Conservation (phyloP, 2,329 filamentous ascomycete species). For the Onygenales sp. region DNA sequence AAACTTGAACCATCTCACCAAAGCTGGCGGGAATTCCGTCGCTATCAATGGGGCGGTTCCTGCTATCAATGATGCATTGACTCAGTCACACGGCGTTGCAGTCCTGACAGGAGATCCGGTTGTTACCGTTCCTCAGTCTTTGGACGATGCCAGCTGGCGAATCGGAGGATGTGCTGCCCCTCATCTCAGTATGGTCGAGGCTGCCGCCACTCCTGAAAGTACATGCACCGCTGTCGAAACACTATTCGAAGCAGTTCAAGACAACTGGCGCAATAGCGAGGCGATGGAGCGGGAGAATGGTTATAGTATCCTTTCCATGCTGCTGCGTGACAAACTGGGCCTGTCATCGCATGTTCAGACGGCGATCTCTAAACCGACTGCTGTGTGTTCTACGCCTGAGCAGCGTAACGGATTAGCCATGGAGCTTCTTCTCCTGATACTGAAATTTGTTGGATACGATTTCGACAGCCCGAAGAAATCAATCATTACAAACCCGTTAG, state of each 20-base stretch:
- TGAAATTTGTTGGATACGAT: slow-evolving; percentile 84
- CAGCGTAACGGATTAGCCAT: slow-evolving; percentile 45
- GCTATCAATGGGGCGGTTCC: slow-evolving; percentile 84
- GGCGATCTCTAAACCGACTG: slow-evolving; percentile 35
- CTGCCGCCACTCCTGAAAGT: slow-evolving; percentile 59
- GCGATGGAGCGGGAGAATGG: slow-evolving; percentile 95
- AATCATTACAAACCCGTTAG: slow-evolving; percentile 90
- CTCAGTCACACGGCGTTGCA: slow-evolving; percentile 68
- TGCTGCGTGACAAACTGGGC: slow-evolving; percentile 70
- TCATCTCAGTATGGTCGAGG: slow-evolving; percentile 73
- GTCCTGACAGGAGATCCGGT: slow-evolving; percentile 76
- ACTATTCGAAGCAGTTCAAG: slow-evolving; percentile 73
- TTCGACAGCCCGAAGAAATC: slow-evolving; percentile 71
- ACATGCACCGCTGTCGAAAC: slow-evolving; percentile 72
- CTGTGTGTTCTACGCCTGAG: slow-evolving; percentile 26
- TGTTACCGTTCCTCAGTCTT: slow-evolving; percentile 66
- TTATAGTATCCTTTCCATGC: slow-evolving; percentile 75
- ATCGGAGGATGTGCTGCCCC: slow-evolving; percentile 84
- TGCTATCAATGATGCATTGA: slow-evolving; percentile 79
- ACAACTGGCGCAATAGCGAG: slow-evolving; percentile 95
- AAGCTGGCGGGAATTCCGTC: slow-evolving; percentile 65
- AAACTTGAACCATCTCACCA: slow-evolving; percentile 59
- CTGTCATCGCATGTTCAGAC: slow-evolving; percentile 18
- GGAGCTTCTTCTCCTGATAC: slow-evolving; percentile 63
- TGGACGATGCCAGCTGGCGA: slow-evolving; percentile 90